Evolutionary conservation across 2,329 filamentous ascomycete genomes (phyloP).

Genomic region (Polychaeton citri): DNA sequence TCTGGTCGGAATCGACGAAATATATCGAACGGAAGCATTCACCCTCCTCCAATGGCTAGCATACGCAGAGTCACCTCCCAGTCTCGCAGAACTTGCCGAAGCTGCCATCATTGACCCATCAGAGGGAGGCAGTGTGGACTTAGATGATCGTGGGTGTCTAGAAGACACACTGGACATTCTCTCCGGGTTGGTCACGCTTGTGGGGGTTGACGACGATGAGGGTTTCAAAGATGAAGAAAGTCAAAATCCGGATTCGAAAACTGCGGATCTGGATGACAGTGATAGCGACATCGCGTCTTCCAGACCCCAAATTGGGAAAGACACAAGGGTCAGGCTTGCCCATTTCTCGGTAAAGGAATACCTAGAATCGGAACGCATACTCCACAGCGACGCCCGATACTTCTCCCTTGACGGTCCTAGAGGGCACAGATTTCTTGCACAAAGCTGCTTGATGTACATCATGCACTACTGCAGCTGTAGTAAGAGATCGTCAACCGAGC

Average conservation of each 20-base stretch:
- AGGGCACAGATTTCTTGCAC: slow-evolving; percentile 5
- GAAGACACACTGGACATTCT: slow-evolving; percentile 7
- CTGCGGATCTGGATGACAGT: background rate
- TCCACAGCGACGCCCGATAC: slow-evolving; percentile 6
- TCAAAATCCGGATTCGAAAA: background rate
- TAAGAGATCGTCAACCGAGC: slow-evolving; percentile 3
- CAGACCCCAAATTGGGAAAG: background rate
- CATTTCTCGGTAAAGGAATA: slow-evolving; percentile 26
- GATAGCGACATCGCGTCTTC: background rate
- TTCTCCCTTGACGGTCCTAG: slow-evolving; percentile 5
- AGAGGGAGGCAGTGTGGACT: slow-evolving; percentile 1
- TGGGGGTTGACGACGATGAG: background rate
- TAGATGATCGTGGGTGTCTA: slow-evolving; percentile 4
- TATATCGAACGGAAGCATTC: slow-evolving; percentile 2
- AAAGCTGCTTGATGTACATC: slow-evolving; percentile 8
- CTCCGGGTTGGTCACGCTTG: slow-evolving; percentile 5
- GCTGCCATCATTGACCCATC: slow-evolving; percentile 12
- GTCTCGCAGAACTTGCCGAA: slow-evolving; percentile 16
- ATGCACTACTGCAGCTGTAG: slow-evolving; percentile 4
- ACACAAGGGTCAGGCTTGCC: slow-evolving; percentile 10
- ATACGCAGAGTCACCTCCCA: slow-evolving; percentile 8
- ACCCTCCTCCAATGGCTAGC: slow-evolving; percentile 14
- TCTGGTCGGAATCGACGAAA: slow-evolving; percentile 13
- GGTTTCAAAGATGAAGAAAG: background rate
- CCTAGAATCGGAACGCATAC: slow-evolving; percentile 16